phyloP scores from a whole-genome alignment of 495 filamentous ascomycete species.

The Ramalina intermedia region DNA sequence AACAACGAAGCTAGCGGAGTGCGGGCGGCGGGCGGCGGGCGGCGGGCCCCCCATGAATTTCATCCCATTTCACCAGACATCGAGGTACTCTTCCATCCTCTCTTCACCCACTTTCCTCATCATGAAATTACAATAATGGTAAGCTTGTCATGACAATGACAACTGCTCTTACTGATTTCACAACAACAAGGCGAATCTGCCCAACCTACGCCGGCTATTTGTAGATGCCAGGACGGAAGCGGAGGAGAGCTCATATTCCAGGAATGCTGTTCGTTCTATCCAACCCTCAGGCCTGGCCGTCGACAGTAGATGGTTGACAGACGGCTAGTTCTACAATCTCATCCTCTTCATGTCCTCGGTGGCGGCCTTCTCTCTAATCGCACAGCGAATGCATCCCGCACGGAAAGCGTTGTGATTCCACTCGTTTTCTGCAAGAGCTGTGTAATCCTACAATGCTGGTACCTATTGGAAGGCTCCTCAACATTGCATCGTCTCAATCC shows the following conservation, averaged over 20 bases:
- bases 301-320: neutral
- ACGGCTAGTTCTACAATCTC: constrained; percentile 81
- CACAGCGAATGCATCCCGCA: constrained; percentile 51
- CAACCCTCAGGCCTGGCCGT: neutral
- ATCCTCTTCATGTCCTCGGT: constrained; percentile 92
- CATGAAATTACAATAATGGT: neutral
- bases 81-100: too few species aligned
- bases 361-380: constrained; percentile 79
- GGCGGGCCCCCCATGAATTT: too few species aligned
- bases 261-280: constrained; percentile 59
- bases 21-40: too few species aligned
- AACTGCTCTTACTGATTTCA: neutral
- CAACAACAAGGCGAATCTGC: constrained; percentile 61
- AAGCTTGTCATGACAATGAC: neutral
- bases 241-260: constrained; percentile 87
- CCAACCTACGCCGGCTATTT: constrained; percentile 89
- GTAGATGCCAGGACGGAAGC: constrained; percentile 87
- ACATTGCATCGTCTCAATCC: constrained; percentile 24
- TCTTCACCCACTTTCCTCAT: neutral
- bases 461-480: neutral
- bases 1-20: too few species aligned
- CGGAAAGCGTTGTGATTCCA: constrained; percentile 17
- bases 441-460: neutral
- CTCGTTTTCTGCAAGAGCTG: neutral
- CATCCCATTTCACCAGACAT: too few species aligned